Conservation (phyloP, 495 filamentous ascomycete genomes). For the Penicillium paradoxum region DNA sequence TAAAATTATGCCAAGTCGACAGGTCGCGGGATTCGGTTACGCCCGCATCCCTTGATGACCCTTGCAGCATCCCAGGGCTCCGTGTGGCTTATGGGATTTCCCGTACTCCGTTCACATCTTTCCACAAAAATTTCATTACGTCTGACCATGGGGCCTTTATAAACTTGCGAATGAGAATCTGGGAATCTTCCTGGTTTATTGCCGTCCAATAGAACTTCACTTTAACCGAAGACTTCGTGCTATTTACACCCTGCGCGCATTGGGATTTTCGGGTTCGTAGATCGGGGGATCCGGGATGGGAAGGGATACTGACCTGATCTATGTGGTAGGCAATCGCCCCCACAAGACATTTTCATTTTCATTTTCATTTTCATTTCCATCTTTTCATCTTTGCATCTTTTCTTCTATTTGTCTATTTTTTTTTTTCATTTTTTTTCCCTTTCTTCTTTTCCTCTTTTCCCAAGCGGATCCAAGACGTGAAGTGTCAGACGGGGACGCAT, state of each 20-base stretch:
- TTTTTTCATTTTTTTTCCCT: too few species aligned
- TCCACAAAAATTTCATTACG: not conserved
- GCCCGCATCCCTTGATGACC: slow-evolving; percentile 1
- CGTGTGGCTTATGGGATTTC: not conserved
- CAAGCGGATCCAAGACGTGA: slow-evolving; percentile 14
- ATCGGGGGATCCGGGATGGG: not conserved
- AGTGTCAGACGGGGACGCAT: slow-evolving; percentile 1
- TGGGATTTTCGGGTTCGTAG: not conserved
- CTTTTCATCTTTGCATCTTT: too few species aligned
- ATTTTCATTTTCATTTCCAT: too few species aligned
- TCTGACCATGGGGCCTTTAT: not conserved
- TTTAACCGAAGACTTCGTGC: not conserved
- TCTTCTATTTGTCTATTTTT: too few species aligned
- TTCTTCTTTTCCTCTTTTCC: too few species aligned
- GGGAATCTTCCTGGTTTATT: not conserved
- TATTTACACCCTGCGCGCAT: not conserved
- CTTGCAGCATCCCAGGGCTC: slow-evolving; percentile 1
- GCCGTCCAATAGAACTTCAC: not conserved
- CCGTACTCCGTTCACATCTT: too few species aligned
- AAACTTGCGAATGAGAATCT: not conserved
- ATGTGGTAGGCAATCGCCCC: not conserved
- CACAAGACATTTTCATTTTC: not conserved
- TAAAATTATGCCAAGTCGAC: slow-evolving; percentile 4
- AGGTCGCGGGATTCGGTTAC: slow-evolving; percentile 1
- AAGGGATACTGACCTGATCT: not conserved